These are phyloP conservation scores for Corymbia citriodora DNA, from an alignment of 441 rosid genomes.

Conservation along the genomic window DNA sequence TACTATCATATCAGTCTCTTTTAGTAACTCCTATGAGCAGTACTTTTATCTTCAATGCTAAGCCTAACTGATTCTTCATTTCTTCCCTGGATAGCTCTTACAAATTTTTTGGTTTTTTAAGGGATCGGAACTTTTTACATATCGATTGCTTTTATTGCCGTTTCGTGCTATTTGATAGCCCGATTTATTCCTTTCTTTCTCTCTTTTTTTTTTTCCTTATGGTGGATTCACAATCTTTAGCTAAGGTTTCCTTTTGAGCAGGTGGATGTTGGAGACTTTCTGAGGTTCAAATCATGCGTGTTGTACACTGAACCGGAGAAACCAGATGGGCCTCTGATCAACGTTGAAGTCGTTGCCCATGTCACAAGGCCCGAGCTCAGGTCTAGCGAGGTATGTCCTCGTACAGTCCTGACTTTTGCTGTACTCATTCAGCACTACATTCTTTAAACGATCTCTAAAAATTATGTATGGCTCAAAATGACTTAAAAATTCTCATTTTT, in stretches of 20 bases:
- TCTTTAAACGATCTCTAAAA: not conserved
- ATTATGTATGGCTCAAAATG: not conserved
- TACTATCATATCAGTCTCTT: not conserved
- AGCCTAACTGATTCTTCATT: not conserved
- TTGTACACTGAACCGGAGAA: constrained; percentile 61
- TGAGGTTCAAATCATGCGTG: constrained; percentile 73
- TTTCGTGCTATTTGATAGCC: not conserved
- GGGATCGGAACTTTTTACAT: not conserved
- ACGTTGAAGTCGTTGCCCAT: constrained; percentile 82
- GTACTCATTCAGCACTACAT: not conserved
- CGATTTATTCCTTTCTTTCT: not conserved
- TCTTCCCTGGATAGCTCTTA: not conserved
- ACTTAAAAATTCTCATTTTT: not conserved
- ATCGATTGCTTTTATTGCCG: not conserved
- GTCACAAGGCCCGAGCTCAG: constrained; percentile 82
- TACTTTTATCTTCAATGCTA: not conserved
- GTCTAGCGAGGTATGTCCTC: constrained; percentile 58
- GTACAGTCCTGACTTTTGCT: not conserved
- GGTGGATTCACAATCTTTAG: not conserved
- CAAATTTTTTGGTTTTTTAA: not conserved
- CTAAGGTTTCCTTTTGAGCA: constrained; percentile 14
- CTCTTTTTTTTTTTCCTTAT: not conserved
- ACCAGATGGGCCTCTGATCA: constrained; percentile 62
- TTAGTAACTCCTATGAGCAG: not conserved
- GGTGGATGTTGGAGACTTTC: constrained; percentile 86